Base-by-base conservation (phyloP, 352 stramenopile species). In the Globisporangium nunn region DNA sequence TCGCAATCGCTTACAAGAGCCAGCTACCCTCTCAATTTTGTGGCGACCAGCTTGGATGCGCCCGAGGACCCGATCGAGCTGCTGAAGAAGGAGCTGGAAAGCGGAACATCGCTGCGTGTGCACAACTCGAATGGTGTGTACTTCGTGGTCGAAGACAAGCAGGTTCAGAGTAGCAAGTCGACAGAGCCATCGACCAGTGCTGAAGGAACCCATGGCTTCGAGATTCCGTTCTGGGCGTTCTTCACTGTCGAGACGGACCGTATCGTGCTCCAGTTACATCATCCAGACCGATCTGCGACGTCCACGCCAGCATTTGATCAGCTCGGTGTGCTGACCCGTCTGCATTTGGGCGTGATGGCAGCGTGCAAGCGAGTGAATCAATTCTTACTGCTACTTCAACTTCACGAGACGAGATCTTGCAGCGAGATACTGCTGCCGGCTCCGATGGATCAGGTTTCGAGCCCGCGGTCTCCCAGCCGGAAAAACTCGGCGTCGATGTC, bases 341-440 rank as follows among this genome's bases (percentile, higher is more conserved):
- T 95, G 45, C 85, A 93, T 29, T 56, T 95, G 15, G 78, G 78
- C 3, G 64, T 95, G 14, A 75, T 80, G 31, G 61, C 69, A 14
- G 62, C 90, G 5, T 89, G 77, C 50, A 89, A 86, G 55, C 76
- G 78, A 45, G 86, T 95, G 41, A 95, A 95, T 52, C 86, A 95
- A 57, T 91, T 79, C 46, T 48, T 95, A 37, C 65, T 95, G 12
- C 67, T 95, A 18, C 52, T 92, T 30, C 86, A 95, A 56, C 68
- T 95, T 15, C 86, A 95, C 57, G 86, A 95, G 58, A 90, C 84
- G 0, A 72, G 85, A 15, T 79, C 74, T 4, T 93, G 84, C 61
- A 94, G 78, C 58, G 71, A 81, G 5, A 53, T 91, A 18, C 54
- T 95, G 40, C 66, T 95, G 45, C 76, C 80, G 35, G 63, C 74